phyloP scores from a whole-genome alignment of 2,329 filamentous ascomycete species.

The Trichoderma citrinoviride region DNA sequence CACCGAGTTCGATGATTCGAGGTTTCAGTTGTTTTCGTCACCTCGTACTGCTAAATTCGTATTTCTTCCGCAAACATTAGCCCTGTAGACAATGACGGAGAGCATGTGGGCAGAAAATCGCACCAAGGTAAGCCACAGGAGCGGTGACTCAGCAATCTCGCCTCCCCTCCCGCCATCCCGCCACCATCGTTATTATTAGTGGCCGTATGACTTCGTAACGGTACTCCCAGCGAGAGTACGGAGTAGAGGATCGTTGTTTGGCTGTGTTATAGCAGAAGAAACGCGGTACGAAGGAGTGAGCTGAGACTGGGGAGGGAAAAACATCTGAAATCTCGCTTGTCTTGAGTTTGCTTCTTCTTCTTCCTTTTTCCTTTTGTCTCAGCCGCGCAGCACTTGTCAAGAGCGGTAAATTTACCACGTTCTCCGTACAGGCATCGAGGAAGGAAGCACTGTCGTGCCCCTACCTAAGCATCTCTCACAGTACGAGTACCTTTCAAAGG shows the following conservation, averaged over 20 bases:
- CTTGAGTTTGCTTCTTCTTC: not conserved
- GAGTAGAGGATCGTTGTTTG: not conserved
- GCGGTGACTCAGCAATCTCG: conserved; percentile 7
- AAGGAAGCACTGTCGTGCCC: not conserved
- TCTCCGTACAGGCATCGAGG: no score
- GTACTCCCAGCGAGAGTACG: not conserved
- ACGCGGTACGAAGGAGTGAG: not conserved
- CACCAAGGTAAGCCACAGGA: not conserved
- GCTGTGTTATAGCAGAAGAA: not conserved
- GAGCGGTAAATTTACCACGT: no score
- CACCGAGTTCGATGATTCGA: no score
- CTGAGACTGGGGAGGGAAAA: not conserved
- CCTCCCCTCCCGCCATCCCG: not conserved
- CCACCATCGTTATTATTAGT: not conserved
- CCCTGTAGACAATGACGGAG: not conserved
- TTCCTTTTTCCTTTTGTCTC: not conserved
- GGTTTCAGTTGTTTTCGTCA: no score
- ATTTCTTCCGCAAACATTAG: not conserved
- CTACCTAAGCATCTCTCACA: not conserved
- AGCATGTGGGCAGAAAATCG: not conserved
- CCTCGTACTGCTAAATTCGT: not conserved
- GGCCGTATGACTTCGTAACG: not conserved
- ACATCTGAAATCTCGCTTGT: not conserved
- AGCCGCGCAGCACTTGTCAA: not conserved
- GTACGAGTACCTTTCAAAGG: not conserved